Conservation (phyloP, 306 rosid species). For the Biancaea sappan region DNA sequence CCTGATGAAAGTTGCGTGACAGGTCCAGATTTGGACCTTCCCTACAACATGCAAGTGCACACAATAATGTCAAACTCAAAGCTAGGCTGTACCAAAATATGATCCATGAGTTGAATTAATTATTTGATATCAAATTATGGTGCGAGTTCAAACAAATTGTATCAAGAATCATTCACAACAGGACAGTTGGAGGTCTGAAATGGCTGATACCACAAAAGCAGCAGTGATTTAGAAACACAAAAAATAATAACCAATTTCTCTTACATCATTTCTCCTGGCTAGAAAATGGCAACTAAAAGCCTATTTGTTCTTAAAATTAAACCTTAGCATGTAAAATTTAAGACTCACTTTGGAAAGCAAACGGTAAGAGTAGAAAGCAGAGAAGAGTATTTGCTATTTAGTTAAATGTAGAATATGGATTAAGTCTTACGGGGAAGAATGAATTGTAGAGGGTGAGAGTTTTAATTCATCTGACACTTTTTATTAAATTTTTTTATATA, state of each 20-base stretch:
- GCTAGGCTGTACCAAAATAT: conserved; percentile 9
- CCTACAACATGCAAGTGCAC: conserved; percentile 55
- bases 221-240: conserved; percentile 11
- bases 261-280: neutral
- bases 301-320: conserved; percentile 18
- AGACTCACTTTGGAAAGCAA: conserved; percentile 22
- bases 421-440: conserved; percentile 21
- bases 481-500: neutral
- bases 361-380: neutral
- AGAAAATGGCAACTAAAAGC: conserved; percentile 19
- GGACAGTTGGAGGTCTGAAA: neutral
- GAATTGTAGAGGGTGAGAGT: neutral
- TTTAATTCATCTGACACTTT: neutral
- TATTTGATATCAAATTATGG: neutral
- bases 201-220: neutral
- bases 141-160: neutral
- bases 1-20: conserved; percentile 49
- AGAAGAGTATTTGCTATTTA: conserved; percentile 10
- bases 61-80: conserved; percentile 23
- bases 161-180: neutral
- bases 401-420: conserved; percentile 20
- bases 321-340: conserved; percentile 10
- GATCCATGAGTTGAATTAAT: neutral
- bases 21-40: conserved; percentile 53
- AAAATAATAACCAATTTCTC: conserved; percentile 19